Conservation (phyloP, 1,284 basidiomycete species). For the Cutaneotrichosporon cutaneum region DNA sequence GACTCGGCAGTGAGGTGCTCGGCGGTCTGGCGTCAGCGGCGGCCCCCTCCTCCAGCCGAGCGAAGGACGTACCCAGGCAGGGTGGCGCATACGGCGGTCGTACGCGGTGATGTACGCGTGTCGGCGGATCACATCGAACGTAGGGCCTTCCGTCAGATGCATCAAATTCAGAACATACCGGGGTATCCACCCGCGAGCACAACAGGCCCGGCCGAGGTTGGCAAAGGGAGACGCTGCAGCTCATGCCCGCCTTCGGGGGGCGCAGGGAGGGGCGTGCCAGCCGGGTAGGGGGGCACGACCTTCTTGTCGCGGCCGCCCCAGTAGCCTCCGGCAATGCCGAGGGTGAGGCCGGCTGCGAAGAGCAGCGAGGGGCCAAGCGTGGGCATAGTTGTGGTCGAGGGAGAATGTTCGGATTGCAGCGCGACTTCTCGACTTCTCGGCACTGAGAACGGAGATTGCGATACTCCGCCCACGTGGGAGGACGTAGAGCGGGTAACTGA, state of each 20-base stretch:
- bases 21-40: slow-evolving; percentile 65
- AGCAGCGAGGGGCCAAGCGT: slow-evolving; percentile 49
- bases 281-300: slow-evolving; percentile 3
- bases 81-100: slow-evolving; percentile 85
- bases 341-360: slow-evolving; percentile 50
- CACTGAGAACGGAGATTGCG: not conserved
- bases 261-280: slow-evolving; percentile 22
- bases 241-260: slow-evolving; percentile 31
- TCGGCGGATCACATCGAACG: slow-evolving; percentile 73
- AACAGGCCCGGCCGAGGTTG: slow-evolving; percentile 37
- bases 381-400: slow-evolving; percentile 33
- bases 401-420: not conserved
- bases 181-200: slow-evolving; percentile 46
- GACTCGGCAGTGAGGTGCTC: slow-evolving; percentile 83
- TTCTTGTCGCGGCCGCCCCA: slow-evolving; percentile 32
- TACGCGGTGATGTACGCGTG: slow-evolving; percentile 86
- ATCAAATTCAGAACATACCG: slow-evolving; percentile 38
- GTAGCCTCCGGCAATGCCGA: slow-evolving; percentile 47
- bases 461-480: not conserved
- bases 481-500: not conserved
- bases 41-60: no score
- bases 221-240: slow-evolving; percentile 24
- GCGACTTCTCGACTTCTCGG: not conserved
- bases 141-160: slow-evolving; percentile 62
- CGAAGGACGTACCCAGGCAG: slow-evolving; percentile 71